These are phyloP conservation scores for Penicillium decumbens DNA, from an alignment of 2,329 filamentous ascomycete genomes.

Conservation along the genomic window DNA sequence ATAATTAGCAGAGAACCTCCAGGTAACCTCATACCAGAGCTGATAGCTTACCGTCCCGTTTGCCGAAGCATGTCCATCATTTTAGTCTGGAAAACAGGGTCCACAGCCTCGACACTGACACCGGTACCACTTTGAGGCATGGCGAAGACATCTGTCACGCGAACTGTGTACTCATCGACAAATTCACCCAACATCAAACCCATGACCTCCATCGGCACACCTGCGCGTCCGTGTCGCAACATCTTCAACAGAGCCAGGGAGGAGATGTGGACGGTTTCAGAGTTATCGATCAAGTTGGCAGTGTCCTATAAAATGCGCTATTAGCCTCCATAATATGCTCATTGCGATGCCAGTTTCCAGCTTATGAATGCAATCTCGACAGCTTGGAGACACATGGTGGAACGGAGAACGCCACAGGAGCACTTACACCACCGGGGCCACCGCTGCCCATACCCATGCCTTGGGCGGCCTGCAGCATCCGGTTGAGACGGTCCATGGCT, in stretches of 20 bases:
- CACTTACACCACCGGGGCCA: slow-evolving; percentile 41
- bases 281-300: slow-evolving; percentile 90
- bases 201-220: slow-evolving; percentile 99
- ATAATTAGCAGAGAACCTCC: slow-evolving; percentile 7
- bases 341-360: neutral
- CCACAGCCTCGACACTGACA: slow-evolving; percentile 95
- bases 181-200: slow-evolving; percentile 98
- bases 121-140: slow-evolving; percentile 99
- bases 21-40: neutral
- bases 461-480: slow-evolving; percentile 73
- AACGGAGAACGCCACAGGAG: slow-evolving; percentile 6
- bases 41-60: slow-evolving; percentile 73
- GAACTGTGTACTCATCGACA: slow-evolving; percentile 97
- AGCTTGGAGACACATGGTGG: slow-evolving; percentile 7
- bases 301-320: slow-evolving; percentile 61
- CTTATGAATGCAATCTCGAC: slow-evolving; percentile 5
- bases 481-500: slow-evolving; percentile 85
- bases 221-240: slow-evolving; percentile 92
- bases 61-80: slow-evolving; percentile 99
- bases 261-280: slow-evolving; percentile 98
- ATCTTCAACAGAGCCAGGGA: slow-evolving; percentile 97
- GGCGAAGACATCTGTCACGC: slow-evolving; percentile 96
- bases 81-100: slow-evolving; percentile 98
- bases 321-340: slow-evolving; percentile 6
- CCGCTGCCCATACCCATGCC: slow-evolving; percentile 49